Base-by-base conservation (phyloP, 2,329 filamentous ascomycete genomes). In the Podosphaera fusca region DNA sequence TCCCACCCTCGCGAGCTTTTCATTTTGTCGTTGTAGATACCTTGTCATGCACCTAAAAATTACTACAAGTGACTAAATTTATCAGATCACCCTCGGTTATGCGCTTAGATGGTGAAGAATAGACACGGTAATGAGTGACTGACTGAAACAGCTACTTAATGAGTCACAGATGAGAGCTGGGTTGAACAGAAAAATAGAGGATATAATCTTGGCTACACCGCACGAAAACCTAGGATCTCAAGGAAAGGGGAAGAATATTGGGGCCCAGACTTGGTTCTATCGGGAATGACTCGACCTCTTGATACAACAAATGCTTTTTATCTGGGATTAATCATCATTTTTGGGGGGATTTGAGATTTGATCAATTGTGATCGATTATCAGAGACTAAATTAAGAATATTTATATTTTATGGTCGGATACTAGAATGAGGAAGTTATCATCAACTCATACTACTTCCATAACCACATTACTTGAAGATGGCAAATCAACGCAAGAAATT, bases 401-500 rank as follows among this genome's bases (percentile, higher is more conserved):
- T 52, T 12, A 52, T 10, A 34, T 52, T 52, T 35, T 52, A 52
- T 31, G 35, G 35, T 52, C 49, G 34, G 49, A 52, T 52, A 52
- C 3, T 31, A 33, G 29, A 52, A 52, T 52, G 49, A 52, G 5
- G 49, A 35, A 52, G 49, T 35, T 52, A 35, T 52, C 49, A 52
- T 12, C 38, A 42, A 14, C 10, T 6, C 38, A 42, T 12, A 31
- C 35, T 52, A 52, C 30, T 35, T 35, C 49, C n/a, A 50, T 52
- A 4, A 35, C 30, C 49, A 34, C 30, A 52, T 42, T 42, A 42
- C 38, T 34, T 52, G 35, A 52, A 34, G 30, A 52, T 14, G 30
- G 49, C 49, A 52, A 52, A 52, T 52, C 49, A 33, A 52, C 49
- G 49, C 29, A 31, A 52, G 49, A 52, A 52, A 14, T 52, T 52